These are phyloP conservation scores for Phytophthora hibernalis DNA, from an alignment of 352 stramenopile species.

Conservation along the genomic window DNA sequence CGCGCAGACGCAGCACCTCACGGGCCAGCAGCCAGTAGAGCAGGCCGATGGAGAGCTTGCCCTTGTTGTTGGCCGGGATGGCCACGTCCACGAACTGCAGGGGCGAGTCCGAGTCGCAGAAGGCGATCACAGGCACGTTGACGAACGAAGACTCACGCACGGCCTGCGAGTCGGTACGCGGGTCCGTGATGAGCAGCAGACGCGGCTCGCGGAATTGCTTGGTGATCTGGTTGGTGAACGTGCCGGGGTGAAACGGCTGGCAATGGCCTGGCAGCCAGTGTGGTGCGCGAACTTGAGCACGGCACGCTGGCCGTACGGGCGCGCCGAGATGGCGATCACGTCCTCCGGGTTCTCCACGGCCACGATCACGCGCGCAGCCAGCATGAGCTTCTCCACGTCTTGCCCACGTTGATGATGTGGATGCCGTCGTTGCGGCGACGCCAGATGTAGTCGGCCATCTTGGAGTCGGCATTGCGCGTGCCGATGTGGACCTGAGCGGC, in stretches of 20 bases:
- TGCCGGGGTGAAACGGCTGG: constrained; percentile 99
- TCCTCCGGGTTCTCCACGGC: constrained; percentile 99
- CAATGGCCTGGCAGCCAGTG: constrained; percentile 98
- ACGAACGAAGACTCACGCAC: constrained; percentile 99
- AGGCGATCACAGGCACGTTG: constrained; percentile 99
- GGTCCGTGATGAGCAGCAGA: constrained; percentile 99
- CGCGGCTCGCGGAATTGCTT: constrained; percentile 99
- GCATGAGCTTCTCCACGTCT: constrained; percentile 99
- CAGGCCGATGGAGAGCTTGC: constrained; percentile 99
- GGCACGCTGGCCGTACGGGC: constrained; percentile 99
- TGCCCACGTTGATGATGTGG: constrained; percentile 99
- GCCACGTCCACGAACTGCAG: constrained; percentile 99
- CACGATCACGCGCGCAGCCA: constrained; percentile 99
- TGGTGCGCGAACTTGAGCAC: constrained; percentile 99
- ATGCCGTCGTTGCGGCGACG: constrained; percentile 98
- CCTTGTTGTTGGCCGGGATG: constrained; percentile 99
- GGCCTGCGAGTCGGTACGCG: constrained; percentile 96
- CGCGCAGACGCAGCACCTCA: constrained; percentile 98
- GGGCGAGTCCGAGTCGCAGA: constrained; percentile 99
- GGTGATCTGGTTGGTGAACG: constrained; percentile 99
- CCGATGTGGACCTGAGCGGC: constrained; percentile 99
- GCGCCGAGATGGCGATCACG: constrained; percentile 99
- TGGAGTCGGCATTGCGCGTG: constrained; percentile 98
- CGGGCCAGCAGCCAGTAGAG: constrained; percentile 99
- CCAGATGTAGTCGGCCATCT: constrained; percentile 99